phyloP scores from a whole-genome alignment of 2,329 filamentous ascomycete species.

The Diaporthe velutina region DNA sequence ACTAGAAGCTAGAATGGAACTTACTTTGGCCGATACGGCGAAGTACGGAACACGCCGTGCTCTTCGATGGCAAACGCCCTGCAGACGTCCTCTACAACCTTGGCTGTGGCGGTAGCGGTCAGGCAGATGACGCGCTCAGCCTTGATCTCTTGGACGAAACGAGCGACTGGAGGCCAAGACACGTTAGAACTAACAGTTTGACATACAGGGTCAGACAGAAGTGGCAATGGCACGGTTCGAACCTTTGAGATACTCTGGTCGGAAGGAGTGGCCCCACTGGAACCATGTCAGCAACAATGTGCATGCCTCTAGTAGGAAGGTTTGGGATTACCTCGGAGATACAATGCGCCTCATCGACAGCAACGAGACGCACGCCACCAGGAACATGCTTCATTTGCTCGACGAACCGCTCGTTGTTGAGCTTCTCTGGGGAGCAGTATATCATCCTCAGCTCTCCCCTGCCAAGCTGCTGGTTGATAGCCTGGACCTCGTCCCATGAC shows the following conservation, averaged over 20 bases:
- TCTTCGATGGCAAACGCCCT: conserved; percentile 63
- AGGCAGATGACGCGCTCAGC: conserved; percentile 71
- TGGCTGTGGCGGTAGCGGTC: conserved; percentile 70
- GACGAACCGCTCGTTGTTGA: conserved; percentile 73
- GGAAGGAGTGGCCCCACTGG: conserved; percentile 63
- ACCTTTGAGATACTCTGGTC: conserved; percentile 65
- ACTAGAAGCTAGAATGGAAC: background rate
- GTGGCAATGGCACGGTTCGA: conserved; percentile 33
- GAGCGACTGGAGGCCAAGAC: conserved; percentile 55
- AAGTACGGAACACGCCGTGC: conserved; percentile 67
- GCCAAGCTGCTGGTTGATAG: conserved; percentile 53
- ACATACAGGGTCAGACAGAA: conserved; percentile 40
- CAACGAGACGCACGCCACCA: conserved; percentile 68
- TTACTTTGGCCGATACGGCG: conserved; percentile 69
- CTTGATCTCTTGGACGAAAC: conserved; percentile 66
- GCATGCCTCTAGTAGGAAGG: conserved; percentile 17
- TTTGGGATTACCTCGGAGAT: conserved; percentile 59
- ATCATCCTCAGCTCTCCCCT: conserved; percentile 64
- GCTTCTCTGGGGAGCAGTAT: conserved; percentile 70
- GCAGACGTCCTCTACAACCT: conserved; percentile 68
- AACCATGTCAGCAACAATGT: conserved; percentile 33
- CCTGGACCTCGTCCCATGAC: conserved; percentile 58
- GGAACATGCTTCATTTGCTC: conserved; percentile 65
- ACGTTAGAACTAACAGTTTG: background rate
- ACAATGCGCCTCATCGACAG: conserved; percentile 71